Base-by-base conservation (phyloP, 2,329 filamentous ascomycete genomes). In the Huntiella savannae region DNA sequence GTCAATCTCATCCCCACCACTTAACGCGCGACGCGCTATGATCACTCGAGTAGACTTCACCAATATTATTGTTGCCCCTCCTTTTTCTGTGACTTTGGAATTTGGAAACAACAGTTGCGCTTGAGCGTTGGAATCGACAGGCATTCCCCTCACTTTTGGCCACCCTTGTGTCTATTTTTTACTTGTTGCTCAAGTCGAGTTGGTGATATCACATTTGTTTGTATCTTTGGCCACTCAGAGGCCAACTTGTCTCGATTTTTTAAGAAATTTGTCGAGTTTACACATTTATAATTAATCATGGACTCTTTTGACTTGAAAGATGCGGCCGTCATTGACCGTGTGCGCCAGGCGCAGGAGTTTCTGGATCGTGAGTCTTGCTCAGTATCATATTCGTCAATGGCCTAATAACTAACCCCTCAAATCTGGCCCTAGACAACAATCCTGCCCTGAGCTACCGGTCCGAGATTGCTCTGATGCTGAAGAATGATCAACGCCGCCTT, bases 331-430 rank as follows among this genome's bases (percentile, higher is more conserved):
- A 74, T 77, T 55, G 79, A 92, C 65, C 83, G 86, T 56, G 76
- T 94, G 60, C 81, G 85, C 56, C 76, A 81, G 53, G 86, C 85
- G n/a, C 74, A 81, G 56, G 87, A 95, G 61, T 95, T 96, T 58
- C 75, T 96, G 38, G 88, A 95, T 67, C 79, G 86, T 94, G 73
- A 57, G 79, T 62, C 35, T 19, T 19, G 39, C 40, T 39, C 40
- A 17, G 7, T 3, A 13, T 22, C 12, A 12, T 19, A 40, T 33
- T 39, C 19, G 33, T 8, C 22, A 10, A 32, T 39, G 17, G n/a
- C 28, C 10, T 12, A 13, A 28, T 35, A 33, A 3, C 38, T 40
- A 43, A 51, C 35, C 28, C 11, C 15, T 39, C 8, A 28, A 22
- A n/a, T 16, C 33, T 15, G 38, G 12, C 46, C 50, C 37, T 46